Evolutionary conservation across 106 monocot genomes (phyloP), one percentile per base, ranked within the genome.

Genomic region (Platanthera guangdongensis): DNA sequence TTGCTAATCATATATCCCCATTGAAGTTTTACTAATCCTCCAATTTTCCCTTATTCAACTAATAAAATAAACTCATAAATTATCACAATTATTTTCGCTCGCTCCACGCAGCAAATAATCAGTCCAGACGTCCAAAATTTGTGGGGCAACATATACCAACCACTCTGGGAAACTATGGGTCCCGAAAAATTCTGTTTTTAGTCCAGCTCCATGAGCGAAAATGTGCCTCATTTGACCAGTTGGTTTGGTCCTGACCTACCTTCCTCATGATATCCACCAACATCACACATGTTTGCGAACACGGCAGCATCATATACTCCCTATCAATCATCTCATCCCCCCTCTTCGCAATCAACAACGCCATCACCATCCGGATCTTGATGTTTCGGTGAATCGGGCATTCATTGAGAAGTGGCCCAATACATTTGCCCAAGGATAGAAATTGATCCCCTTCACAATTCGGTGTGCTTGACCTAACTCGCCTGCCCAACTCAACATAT

Each of bases 401-500:
- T 8, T 86, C 90, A 30, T 72, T 81, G 28, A 84, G 28, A 15
- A 90, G 78, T 0, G 90, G 3, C 86, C 90, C 76, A 81, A 82
- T 68, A 93, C 83, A 3, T 65, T 82, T n/a, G 78, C 79, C 52
- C 71, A 86, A 6, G 87, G 84, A 39, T 57, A 51, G 16, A 86
- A 30, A 1, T 87, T 80, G 80, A 84, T 86, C 9, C 22, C 53
- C 18, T 71, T 18, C 4, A 93, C 71, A 50, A 90, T 51, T 8
- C 77, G 79, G 30, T 86, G 83, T 12, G 93, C 90, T 72, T 78
- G 84, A 18, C 28, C 64, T n/a, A 90, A 15, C 48, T 84, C 25
- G 46, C 90, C 90, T 2, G 86, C 93, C 46, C 90, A 68, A 0
- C 78, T 60, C 74, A 75, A 84, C 14, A 93, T 74, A 83, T 88